Conservation (phyloP, 2,329 filamentous ascomycete species). For the Colletotrichum liriopes region DNA sequence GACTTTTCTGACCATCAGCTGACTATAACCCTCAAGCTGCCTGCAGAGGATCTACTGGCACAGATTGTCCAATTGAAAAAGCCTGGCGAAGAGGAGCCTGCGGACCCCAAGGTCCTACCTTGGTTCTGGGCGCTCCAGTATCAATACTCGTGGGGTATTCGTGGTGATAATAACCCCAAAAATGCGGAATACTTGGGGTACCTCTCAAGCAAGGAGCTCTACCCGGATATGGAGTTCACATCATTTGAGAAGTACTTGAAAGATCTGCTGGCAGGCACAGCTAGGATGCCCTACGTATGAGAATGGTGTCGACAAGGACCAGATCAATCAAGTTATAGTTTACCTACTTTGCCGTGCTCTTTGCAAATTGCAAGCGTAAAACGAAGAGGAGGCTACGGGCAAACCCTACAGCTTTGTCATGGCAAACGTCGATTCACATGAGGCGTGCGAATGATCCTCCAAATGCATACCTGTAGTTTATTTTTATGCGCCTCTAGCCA, state of each 20-base stretch:
- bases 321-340: background rate
- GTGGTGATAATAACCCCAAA: conserved; percentile 68
- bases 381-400: background rate
- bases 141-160: conserved; percentile 60
- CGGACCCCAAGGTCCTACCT: too few species aligned
- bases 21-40: too few species aligned
- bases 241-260: conserved; percentile 2
- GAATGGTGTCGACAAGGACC: background rate
- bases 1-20: too few species aligned
- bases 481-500: conserved; percentile 26
- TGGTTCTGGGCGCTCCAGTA: conserved; percentile 56
- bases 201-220: conserved; percentile 65
- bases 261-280: conserved; percentile 4
- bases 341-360: too few species aligned
- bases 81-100: too few species aligned
- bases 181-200: conserved; percentile 70
- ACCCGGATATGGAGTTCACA: conserved; percentile 60
- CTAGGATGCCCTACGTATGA: conserved; percentile 1
- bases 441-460: background rate
- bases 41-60: too few species aligned
- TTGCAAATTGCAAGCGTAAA: background rate
- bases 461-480: background rate
- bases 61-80: too few species aligned
- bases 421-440: background rate
- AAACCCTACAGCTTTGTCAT: too few species aligned